Evolutionary conservation across 148 eudicot genomes (phyloP).

Genomic region (Euryodendron excelsum): DNA sequence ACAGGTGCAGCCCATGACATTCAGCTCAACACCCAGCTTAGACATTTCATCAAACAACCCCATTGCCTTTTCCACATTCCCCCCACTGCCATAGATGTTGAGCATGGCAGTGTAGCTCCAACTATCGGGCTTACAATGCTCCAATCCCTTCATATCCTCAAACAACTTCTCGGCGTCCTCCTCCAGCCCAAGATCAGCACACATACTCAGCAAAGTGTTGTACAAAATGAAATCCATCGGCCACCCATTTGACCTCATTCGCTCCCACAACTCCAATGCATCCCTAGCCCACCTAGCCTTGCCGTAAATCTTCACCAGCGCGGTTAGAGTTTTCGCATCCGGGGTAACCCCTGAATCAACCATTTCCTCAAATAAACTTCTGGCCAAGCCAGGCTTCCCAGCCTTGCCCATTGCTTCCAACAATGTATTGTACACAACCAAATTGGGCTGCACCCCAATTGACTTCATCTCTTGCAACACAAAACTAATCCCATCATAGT

Average conservation of each 20-base stretch:
- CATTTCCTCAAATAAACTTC: slow-evolving; percentile 93
- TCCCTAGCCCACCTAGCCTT: slow-evolving; percentile 89
- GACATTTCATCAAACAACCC: slow-evolving; percentile 71
- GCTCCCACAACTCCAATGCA: slow-evolving; percentile 83
- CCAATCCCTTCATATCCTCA: slow-evolving; percentile 78
- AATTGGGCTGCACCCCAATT: slow-evolving; percentile 76
- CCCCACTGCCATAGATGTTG: slow-evolving; percentile 79
- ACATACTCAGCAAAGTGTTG: slow-evolving; percentile 92
- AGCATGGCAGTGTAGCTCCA: slow-evolving; percentile 96
- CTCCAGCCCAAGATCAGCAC: slow-evolving; percentile 90
- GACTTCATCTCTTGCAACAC: slow-evolving; percentile 86
- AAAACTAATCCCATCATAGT: slow-evolving; percentile 87
- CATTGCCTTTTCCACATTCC: slow-evolving; percentile 86
- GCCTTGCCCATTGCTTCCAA: slow-evolving; percentile 94
- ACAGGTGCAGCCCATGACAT: slow-evolving; percentile 94
- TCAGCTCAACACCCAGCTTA: slow-evolving; percentile 51
- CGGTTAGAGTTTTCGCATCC: slow-evolving; percentile 73
- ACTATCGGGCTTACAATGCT: slow-evolving; percentile 66
- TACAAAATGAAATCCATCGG: slow-evolving; percentile 86
- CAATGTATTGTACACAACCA: slow-evolving; percentile 88
- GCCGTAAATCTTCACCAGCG: slow-evolving; percentile 82
- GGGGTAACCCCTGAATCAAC: slow-evolving; percentile 67
- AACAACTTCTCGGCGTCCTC: slow-evolving; percentile 85
- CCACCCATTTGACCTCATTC: slow-evolving; percentile 84
- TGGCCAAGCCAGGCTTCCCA: slow-evolving; percentile 90